Conservation (phyloP, 2,329 filamentous ascomycete genomes). For the Gaeumannomyces sp. region DNA sequence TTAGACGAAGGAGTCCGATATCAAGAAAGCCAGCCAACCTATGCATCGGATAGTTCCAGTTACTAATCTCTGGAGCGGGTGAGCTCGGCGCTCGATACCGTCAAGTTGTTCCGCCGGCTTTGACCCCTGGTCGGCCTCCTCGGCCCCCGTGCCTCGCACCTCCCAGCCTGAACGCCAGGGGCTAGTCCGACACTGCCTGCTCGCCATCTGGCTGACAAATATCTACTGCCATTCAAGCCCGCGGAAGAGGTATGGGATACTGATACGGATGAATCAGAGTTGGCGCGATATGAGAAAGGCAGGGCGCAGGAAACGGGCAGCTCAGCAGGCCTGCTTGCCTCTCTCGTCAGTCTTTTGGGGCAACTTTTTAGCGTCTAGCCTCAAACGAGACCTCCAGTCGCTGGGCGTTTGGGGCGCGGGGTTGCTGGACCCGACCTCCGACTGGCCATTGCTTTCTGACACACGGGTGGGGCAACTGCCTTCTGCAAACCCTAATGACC, state of each 20-base stretch:
- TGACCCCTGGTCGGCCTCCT: neutral
- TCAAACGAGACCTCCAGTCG: neutral
- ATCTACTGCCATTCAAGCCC: neutral
- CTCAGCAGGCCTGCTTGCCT: neutral
- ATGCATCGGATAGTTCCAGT: no score
- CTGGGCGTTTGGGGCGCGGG: neutral
- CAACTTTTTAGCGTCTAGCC: neutral
- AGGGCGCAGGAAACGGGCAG: neutral
- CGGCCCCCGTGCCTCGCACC: no score
- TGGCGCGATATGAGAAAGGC: neutral
- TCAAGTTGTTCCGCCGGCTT: neutral
- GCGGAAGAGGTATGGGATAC: neutral
- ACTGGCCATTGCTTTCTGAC: neutral
- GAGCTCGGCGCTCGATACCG: neutral
- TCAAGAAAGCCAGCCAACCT: no score
- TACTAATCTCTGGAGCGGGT: neutral
- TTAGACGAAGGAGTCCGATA: no score
- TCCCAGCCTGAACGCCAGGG: neutral
- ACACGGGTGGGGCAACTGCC: neutral
- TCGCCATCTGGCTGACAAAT: neutral
- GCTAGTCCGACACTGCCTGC: no score
- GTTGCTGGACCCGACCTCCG: neutral
- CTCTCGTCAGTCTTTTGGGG: neutral
- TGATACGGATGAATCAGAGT: neutral
- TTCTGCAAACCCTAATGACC: constrained; percentile 1